phyloP scores from a whole-genome alignment of 257 asterid species.

The Gardenia jasminoides region DNA sequence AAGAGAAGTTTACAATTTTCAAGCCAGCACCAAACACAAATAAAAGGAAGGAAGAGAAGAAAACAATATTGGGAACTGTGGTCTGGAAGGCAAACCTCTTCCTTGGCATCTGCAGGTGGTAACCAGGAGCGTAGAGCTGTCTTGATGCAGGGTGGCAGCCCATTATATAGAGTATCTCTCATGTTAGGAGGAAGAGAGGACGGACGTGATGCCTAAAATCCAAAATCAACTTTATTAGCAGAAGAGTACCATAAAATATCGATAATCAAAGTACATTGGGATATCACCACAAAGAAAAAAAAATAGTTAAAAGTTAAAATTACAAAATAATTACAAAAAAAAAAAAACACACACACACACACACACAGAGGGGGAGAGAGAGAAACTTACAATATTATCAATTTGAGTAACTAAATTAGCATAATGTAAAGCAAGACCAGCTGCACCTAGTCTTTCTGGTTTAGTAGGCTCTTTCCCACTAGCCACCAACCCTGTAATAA shows the following conservation, averaged over 20 bases:
- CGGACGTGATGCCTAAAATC: conserved; percentile 75
- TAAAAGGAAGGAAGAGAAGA: not conserved
- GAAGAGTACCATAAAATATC: conserved; percentile 5
- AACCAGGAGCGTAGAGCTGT: conserved; percentile 47
- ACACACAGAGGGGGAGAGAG: no score
- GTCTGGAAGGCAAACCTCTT: conserved; percentile 48
- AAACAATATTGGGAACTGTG: conserved; percentile 1
- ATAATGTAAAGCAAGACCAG: conserved; percentile 94
- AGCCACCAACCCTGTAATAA: conserved; percentile 47
- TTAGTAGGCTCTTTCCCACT: conserved; percentile 43
- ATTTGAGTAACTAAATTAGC: conserved; percentile 91
- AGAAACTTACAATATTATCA: conserved; percentile 70
- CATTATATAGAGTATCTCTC: conserved; percentile 84
- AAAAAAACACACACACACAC: no score
- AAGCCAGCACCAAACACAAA: not conserved
- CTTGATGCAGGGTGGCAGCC: conserved; percentile 76
- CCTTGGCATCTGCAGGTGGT: conserved; percentile 48
- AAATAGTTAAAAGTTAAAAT: no score
- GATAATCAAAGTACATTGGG: conserved; percentile 1
- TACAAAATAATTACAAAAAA: no score
- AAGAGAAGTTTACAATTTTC: not conserved
- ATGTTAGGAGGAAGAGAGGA: conserved; percentile 92
- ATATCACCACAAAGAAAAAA: not conserved
- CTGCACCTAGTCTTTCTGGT: conserved; percentile 80
- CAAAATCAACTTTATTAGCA: conserved; percentile 11